Conservation (phyloP, 768 basidiomycete species). For the Mycena rosella region DNA sequence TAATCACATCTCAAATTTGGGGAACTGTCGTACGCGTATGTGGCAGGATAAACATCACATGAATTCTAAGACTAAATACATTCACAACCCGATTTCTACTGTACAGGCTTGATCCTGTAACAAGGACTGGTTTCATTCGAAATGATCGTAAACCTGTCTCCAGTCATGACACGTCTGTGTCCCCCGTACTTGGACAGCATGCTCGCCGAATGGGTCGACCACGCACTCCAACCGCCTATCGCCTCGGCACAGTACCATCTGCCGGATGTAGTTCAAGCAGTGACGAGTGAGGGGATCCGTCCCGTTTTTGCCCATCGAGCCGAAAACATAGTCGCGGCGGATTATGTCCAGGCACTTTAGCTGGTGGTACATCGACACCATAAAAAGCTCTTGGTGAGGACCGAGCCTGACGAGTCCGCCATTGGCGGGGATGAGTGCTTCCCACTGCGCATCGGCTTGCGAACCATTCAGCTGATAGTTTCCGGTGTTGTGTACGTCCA, state of each 20-base stretch:
- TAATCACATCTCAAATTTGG: too few species aligned
- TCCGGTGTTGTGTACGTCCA: slow-evolving; percentile 41
- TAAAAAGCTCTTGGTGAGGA: slow-evolving; percentile 44
- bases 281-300: slow-evolving; percentile 24
- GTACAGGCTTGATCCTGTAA: not conserved
- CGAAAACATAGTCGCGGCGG: slow-evolving; percentile 33
- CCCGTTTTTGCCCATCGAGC: not conserved
- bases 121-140: too few species aligned
- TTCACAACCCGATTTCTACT: too few species aligned
- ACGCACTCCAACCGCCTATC: slow-evolving; percentile 35
- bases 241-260: slow-evolving; percentile 39
- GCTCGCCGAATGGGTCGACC: slow-evolving; percentile 12
- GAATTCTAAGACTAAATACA: slow-evolving; percentile 1
- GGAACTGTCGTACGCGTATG: too few species aligned
- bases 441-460: slow-evolving; percentile 40
- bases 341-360: slow-evolving; percentile 52
- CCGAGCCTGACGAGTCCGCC: slow-evolving; percentile 43
- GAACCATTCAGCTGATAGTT: slow-evolving; percentile 39
- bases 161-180: slow-evolving; percentile 39
- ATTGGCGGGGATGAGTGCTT: slow-evolving; percentile 37
- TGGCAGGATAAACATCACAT: too few species aligned
- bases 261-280: slow-evolving; percentile 43
- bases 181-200: slow-evolving; percentile 23
- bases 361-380: slow-evolving; percentile 53
- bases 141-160: slow-evolving; percentile 29